Conservation (phyloP, 352 stramenopile genomes). For the Pythium vanterpoolii region DNA sequence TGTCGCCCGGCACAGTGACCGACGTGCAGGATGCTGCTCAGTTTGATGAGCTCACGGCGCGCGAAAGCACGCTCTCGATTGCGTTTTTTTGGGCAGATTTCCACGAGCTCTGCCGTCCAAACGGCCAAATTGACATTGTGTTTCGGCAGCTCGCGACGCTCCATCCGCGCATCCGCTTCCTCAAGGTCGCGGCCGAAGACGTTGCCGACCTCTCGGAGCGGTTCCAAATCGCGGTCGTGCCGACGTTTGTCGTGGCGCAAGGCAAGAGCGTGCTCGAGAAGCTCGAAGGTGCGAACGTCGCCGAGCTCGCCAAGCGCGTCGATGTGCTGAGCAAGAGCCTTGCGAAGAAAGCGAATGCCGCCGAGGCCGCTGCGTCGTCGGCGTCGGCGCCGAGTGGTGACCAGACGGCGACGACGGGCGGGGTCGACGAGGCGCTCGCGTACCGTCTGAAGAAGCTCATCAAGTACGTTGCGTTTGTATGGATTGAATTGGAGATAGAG, state of each 20-base stretch:
- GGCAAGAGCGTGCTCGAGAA: conserved; percentile 77
- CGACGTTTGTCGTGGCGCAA: conserved; percentile 91
- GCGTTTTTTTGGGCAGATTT: conserved; percentile 87
- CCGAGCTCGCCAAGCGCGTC: conserved; percentile 80
- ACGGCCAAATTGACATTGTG: conserved; percentile 83
- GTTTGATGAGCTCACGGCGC: conserved; percentile 74
- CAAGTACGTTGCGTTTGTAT: conserved; percentile 32
- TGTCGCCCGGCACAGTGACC: conserved; percentile 54
- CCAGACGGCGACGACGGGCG: conserved; percentile 18
- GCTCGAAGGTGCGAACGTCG: conserved; percentile 79
- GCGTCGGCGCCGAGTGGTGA: conserved; percentile 12
- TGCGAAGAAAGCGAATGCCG: conserved; percentile 43
- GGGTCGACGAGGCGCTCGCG: conserved; percentile 59
- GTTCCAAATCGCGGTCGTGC: conserved; percentile 91
- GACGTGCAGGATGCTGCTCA: conserved; percentile 65
- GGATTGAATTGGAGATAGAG: no score
- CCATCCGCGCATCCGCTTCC: conserved; percentile 80
- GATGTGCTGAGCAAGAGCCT: conserved; percentile 84
- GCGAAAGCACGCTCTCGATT: conserved; percentile 74
- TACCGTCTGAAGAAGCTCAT: conserved; percentile 83
- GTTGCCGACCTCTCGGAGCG: conserved; percentile 80
- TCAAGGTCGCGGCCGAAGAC: conserved; percentile 85
- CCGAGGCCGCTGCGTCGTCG: conserved; percentile 22
- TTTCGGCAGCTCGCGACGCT: conserved; percentile 77
- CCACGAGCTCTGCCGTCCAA: conserved; percentile 76